A percentile compares a stretch with the other conserved stretches of the same genome.
Evolutionary conservation across 257 asterid species (phyloP).

Genomic region (Solanum lycopersicoides): DNA sequence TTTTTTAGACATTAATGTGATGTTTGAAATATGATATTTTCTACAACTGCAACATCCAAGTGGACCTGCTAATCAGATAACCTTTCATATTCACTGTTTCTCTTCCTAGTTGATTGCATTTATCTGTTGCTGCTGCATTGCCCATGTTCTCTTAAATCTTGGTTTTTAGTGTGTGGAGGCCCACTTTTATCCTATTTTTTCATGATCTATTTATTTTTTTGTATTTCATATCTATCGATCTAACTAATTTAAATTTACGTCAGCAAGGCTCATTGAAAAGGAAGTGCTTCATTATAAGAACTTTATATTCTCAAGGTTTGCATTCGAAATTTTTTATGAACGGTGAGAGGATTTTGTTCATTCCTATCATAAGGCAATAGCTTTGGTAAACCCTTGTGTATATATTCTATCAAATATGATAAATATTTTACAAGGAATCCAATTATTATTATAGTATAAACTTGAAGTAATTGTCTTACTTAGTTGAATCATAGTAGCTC

Average conservation of each 20-base stretch:
- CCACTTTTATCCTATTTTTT: not conserved
- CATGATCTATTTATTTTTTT: too few species aligned
- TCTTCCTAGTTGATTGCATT: not conserved
- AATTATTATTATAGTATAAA: not conserved
- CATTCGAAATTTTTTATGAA: not conserved
- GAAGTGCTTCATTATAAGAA: not conserved
- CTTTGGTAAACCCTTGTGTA: not conserved
- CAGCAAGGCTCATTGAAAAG: not conserved
- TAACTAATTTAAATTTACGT: not conserved
- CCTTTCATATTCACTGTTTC: not conserved
- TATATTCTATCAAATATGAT: not conserved
- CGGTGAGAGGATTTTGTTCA: not conserved
- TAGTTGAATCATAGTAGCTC: too few species aligned
- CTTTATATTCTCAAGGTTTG: not conserved
- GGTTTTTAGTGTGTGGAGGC: not conserved
- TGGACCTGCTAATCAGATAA: not conserved
- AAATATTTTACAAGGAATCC: too few species aligned
- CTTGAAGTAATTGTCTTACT: not conserved
- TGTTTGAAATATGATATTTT: not conserved
- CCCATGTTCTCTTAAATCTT: not conserved
- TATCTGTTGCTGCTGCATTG: constrained; percentile 4
- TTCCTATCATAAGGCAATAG: not conserved
- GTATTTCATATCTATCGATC: too few species aligned
- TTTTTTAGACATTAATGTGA: constrained; percentile 18
- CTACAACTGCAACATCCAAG: not conserved